A percentile compares a stretch with the other conserved stretches of the same genome.
Evolutionary conservation across 148 eudicot genomes (phyloP).

Genomic region (Bassia scoparia): DNA sequence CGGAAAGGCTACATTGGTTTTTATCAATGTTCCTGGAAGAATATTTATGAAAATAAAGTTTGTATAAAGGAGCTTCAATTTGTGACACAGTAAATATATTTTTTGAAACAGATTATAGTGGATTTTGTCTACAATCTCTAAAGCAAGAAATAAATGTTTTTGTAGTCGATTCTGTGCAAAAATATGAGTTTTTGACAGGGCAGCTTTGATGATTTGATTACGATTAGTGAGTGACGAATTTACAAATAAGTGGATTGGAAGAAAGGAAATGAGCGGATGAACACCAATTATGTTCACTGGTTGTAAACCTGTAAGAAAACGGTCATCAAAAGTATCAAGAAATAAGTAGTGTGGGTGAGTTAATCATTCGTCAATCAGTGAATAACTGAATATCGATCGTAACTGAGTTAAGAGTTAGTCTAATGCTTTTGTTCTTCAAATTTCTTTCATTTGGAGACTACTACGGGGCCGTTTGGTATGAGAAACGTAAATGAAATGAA

Average conservation of each 20-base stretch:
- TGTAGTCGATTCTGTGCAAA: too few relatives aligned
- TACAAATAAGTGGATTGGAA: too few relatives aligned
- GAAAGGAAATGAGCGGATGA: too few relatives aligned
- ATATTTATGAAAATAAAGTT: background rate
- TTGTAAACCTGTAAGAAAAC: too few relatives aligned
- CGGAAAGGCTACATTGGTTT: conserved; percentile 12
- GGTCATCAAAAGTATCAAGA: background rate
- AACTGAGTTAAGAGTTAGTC: background rate
- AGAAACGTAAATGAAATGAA: too few relatives aligned
- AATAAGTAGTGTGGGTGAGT: background rate
- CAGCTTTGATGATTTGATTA: too few relatives aligned
- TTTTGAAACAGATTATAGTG: background rate
- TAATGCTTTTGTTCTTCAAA: background rate
- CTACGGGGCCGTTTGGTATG: too few relatives aligned
- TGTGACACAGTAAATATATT: background rate
- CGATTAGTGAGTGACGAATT: too few relatives aligned
- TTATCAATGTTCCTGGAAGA: conserved; percentile 7
- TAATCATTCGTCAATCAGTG: background rate
- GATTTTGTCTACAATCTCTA: background rate
- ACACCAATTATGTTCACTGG: too few relatives aligned
- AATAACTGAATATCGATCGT: background rate
- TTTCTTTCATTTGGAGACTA: background rate
- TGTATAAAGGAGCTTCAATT: background rate
- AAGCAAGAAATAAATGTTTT: background rate
- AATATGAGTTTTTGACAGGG: too few relatives aligned